Evolutionary conservation across 2,329 filamentous ascomycete genomes (phyloP), one percentile per base, ranked within the genome.

Genomic region (Ramularia endophylla): DNA sequence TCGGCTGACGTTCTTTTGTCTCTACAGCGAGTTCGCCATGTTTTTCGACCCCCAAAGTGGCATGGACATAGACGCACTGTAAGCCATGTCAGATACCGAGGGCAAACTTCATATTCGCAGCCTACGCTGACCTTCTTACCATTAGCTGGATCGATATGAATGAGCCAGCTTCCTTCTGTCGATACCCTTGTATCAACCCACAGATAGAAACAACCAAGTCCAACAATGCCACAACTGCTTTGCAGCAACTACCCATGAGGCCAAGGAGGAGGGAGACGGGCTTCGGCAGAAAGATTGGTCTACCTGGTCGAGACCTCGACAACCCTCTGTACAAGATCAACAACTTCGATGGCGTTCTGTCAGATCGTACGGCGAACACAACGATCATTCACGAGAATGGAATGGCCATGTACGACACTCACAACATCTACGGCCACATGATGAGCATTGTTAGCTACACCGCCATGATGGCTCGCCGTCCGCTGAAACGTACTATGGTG

Each of bases 401-500:
- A 1, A 65, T 81, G 29, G 68, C 71, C 13, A 78, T 84, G 62
- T 86, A 85, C 55, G 85, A 89, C 52, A 83, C 79, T 0, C 85
- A 89, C 60, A 88, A 88, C 51, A 62, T 88, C 1, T 87, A 85
- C 59, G 85, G 85, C 1, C 75, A 77, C 55, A 72, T 86, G 80
- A 88, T 88, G 84, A 81, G 79, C 2, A 64, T 70, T 15, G 67
- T 75, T 3, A 83, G 81, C 0, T 73, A 77, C 38, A 61, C 72
- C 7, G 80, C 84, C 1, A 85, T 89, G 83, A 61, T 78, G 4
- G 63, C 68, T n/a, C 76, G 83, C 8, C 75, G 83, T 0, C 82
- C 85, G 0, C 59, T 62, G 1, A 64, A 78, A 4, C 75, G 85
- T 0, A 83, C 85, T 1, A 60, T 89, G 41, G 69, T 89, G 32